These are phyloP conservation scores for Cynanchum wilfordii DNA, from an alignment of 257 asterid genomes.

Conservation along the genomic window DNA sequence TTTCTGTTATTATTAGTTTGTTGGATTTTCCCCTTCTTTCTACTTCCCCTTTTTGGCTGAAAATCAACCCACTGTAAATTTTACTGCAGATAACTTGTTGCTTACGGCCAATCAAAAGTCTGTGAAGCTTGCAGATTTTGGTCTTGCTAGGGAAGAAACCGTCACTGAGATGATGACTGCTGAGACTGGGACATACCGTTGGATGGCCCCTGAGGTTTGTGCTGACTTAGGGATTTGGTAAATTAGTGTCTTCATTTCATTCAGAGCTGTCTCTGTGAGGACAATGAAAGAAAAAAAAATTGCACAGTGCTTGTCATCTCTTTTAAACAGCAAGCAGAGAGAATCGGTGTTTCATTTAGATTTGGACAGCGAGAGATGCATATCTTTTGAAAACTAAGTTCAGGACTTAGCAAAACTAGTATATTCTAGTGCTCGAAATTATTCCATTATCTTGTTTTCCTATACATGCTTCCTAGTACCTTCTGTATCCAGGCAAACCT, in stretches of 20 bases:
- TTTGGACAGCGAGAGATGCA: not conserved
- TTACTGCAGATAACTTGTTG: constrained; percentile 85
- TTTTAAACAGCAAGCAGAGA: not conserved
- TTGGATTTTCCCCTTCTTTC: not conserved
- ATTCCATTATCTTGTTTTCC: not conserved
- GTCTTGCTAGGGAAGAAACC: constrained; percentile 97
- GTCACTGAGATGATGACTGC: constrained; percentile 99
- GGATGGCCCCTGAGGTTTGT: constrained; percentile 99
- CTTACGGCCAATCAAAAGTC: constrained; percentile 85
- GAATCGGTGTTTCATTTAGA: not conserved
- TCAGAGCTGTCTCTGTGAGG: not conserved
- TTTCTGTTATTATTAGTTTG: not conserved
- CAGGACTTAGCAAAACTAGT: not conserved
- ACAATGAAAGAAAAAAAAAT: not conserved
- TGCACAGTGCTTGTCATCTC: not conserved
- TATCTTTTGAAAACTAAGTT: not conserved
- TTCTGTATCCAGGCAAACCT: not conserved
- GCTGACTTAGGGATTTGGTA: constrained; percentile 7
- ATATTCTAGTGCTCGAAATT: not conserved
- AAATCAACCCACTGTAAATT: constrained; percentile 23
- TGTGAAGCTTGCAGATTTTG: constrained; percentile 97
- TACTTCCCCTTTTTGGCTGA: constrained; percentile 18
- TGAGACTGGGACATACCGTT: constrained; percentile 95
- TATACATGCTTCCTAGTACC: not conserved
- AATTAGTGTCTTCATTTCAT: not conserved